Evolutionary conservation across 495 filamentous ascomycete genomes (phyloP).

Genomic region (Apodospora peruviana): DNA sequence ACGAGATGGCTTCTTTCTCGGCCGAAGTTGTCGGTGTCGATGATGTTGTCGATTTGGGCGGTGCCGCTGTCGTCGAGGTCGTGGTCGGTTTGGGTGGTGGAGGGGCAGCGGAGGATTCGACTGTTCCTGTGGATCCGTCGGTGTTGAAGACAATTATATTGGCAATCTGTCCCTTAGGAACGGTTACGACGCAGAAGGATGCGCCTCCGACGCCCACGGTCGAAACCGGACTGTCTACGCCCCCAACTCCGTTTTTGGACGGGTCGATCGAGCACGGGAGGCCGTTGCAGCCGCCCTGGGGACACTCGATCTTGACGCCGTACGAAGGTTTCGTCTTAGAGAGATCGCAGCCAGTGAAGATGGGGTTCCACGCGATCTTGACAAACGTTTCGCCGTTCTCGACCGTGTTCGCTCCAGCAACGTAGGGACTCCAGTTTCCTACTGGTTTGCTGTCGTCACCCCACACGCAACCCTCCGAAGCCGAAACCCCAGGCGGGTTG

Average conservation of each 20-base stretch:
- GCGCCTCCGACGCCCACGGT: constrained; percentile 61
- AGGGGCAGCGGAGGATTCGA: constrained; percentile 5
- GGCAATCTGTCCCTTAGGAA: constrained; percentile 61
- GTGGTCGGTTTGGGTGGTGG: constrained; percentile 4
- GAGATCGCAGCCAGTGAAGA: constrained; percentile 58
- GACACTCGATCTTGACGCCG: constrained; percentile 67
- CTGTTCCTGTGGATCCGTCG: constrained; percentile 28
- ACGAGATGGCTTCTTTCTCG: constrained; percentile 7
- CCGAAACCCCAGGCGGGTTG: constrained; percentile 63
- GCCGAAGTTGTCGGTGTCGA: constrained; percentile 8
- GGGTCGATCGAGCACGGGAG: constrained; percentile 73
- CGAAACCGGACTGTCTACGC: constrained; percentile 54
- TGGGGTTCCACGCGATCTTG: constrained; percentile 78
- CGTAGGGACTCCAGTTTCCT: constrained; percentile 80
- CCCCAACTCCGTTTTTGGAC: constrained; percentile 40
- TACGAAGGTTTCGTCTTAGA: constrained; percentile 54
- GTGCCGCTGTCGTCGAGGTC: constrained; percentile 9
- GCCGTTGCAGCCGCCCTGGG: constrained; percentile 62
- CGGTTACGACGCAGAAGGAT: constrained; percentile 74
- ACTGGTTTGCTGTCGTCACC: constrained; percentile 56
- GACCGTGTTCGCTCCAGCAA: constrained; percentile 70
- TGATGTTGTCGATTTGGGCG: constrained; percentile 13
- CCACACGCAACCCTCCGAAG: constrained; percentile 65
- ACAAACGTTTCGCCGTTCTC: constrained; percentile 60
- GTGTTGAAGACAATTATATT: constrained; percentile 59